Conservation (phyloP, 768 basidiomycete genomes). For the Macrolepiota albuminosa region DNA sequence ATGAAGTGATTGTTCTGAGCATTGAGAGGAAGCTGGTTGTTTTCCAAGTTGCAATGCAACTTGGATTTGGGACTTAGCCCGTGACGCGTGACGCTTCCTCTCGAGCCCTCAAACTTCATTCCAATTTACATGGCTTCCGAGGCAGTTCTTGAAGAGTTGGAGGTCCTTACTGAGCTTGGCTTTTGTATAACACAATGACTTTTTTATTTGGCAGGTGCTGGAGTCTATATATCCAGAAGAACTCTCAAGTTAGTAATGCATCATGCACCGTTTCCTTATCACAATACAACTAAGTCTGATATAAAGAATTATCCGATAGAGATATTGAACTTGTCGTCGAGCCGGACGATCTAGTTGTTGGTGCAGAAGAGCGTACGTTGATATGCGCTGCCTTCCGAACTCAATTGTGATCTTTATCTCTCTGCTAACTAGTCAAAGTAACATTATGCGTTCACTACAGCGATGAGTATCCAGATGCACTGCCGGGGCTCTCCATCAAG, state of each 20-base stretch:
- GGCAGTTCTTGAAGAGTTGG: conserved; percentile 81
- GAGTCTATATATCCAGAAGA: conserved; percentile 97
- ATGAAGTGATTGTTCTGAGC: conserved; percentile 9
- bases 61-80: no score
- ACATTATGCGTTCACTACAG: conserved; percentile 73
- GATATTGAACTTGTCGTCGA: conserved; percentile 83
- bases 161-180: conserved; percentile 45
- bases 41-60: neutral
- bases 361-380: conserved; percentile 50
- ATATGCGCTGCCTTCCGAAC: conserved; percentile 3
- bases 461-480: conserved; percentile 75
- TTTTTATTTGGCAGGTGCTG: conserved; percentile 55
- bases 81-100: neutral
- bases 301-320: conserved; percentile 79
- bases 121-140: conserved; percentile 52
- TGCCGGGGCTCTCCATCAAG: conserved; percentile 71
- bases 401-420: conserved; percentile 8
- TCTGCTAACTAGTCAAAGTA: conserved; percentile 56
- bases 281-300: conserved; percentile 20
- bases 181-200: conserved; percentile 7
- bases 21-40: conserved; percentile 1
- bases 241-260: conserved; percentile 70
- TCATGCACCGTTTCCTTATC: conserved; percentile 17
- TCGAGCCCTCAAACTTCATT: neutral
- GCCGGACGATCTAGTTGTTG: conserved; percentile 73